Evolutionary conservation across 2,329 filamentous ascomycete genomes (phyloP), one percentile per base, ranked within the genome.

Genomic region (Scortechinia acanthostroma): DNA sequence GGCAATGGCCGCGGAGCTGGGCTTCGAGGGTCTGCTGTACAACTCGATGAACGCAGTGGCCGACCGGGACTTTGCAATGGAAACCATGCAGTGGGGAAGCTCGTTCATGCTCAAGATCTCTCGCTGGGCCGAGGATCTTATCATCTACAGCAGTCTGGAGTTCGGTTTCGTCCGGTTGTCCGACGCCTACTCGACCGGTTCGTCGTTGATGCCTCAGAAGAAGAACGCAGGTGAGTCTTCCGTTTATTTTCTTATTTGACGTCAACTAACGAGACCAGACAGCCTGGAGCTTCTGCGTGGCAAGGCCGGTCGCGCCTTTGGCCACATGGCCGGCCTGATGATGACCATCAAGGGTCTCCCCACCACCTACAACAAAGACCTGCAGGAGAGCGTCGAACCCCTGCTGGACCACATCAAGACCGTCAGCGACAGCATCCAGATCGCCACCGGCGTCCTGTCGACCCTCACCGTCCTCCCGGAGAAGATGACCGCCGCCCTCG

Each of bases 401-500:
- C 74, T 91, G 61, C 73, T 90, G 46, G 85, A 90, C 62, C 79
- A 83, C 55, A 76, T 87, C 62, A 83, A 86, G 68, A 88, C 83
- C 42, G 71, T 88, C 46, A 75, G 73, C 47, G 83, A 89, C 63
- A 86, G 81, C 56, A 72, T 89, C 40, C 79, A 82, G 56, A 91
- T 91, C 46, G 83, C 84, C 16, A 86, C 82, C 4, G 83, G 86
- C 40, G 82, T 88, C 1, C 68, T 90, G 10, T 75, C 77, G 15
- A 90, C 86, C 0, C 60, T 88, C 28, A 76, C 66, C 2, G 73
- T 82, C 51, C 72, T 77, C 51, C 77, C 83, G 0, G 76, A 85
- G 53, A 85, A 83, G 61, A 90, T 90, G 86, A 61, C 66, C 43
- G 80, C 79, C 45, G 80, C 83, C 0, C 68, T 90, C 6, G 80